A percentile compares a stretch with the other conserved stretches of the same genome.
Conservation (phyloP, 2,329 filamentous ascomycete genomes). For the Fusarium hostae region DNA sequence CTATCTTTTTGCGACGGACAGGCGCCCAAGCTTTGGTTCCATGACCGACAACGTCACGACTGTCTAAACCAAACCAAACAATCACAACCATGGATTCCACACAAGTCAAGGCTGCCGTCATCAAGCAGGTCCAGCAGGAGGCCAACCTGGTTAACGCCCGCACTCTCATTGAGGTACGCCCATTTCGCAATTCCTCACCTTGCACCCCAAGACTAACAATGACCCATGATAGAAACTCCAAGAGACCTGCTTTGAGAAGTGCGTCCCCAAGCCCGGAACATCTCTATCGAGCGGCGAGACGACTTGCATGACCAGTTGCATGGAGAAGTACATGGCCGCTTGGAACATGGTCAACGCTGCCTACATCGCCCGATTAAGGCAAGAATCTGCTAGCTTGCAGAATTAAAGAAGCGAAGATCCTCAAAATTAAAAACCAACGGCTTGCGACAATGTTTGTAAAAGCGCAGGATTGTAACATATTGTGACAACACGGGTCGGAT, state of each 20-base stretch:
- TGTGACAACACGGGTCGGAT: slow-evolving; percentile 36
- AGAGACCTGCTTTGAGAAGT: slow-evolving; percentile 83
- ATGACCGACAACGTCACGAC: slow-evolving; percentile 30
- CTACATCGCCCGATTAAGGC: slow-evolving; percentile 73
- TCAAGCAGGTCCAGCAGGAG: slow-evolving; percentile 73
- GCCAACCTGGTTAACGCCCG: slow-evolving; percentile 75
- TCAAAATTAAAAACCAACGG: slow-evolving; percentile 5
- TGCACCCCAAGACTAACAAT: slow-evolving; percentile 8
- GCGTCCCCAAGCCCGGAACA: slow-evolving; percentile 75
- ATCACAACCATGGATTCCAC: slow-evolving; percentile 65
- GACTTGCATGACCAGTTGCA: slow-evolving; percentile 78
- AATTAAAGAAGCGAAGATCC: neutral
- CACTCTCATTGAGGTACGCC: slow-evolving; percentile 72
- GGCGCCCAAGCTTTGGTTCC: slow-evolving; percentile 28
- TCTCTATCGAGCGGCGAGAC: slow-evolving; percentile 75
- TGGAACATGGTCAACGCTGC: slow-evolving; percentile 80
- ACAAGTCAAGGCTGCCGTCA: slow-evolving; percentile 69
- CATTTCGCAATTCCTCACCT: slow-evolving; percentile 8
- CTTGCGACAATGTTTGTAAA: slow-evolving; percentile 8
- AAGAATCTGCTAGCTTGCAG: slow-evolving; percentile 56
- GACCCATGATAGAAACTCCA: slow-evolving; percentile 73
- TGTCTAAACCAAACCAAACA: slow-evolving; percentile 24
- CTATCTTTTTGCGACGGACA: slow-evolving; percentile 19
- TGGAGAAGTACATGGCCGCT: slow-evolving; percentile 85
- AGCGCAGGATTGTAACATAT: slow-evolving; percentile 42